Evolutionary conservation across 306 rosid species (phyloP), one percentile per base, ranked within the genome.

Genomic region (Lathyrus aphaca): DNA sequence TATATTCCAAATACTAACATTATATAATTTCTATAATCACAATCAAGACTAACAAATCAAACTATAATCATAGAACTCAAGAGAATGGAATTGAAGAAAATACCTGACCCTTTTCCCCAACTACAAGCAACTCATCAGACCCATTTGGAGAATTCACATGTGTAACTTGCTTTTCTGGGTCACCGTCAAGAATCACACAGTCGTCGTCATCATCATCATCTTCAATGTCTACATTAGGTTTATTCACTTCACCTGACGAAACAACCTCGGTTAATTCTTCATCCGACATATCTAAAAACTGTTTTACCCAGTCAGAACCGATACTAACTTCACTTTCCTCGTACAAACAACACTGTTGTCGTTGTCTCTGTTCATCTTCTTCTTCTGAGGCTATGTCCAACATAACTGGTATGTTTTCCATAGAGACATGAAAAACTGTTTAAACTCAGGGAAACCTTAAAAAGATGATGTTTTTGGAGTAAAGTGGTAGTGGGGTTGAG

Each of bases 21-120:
- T 10, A 8, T 21, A 48, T 48, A 48, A 9, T 15, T 48, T 50
- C 25, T 16, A 48, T 9, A 17, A 15, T 48, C 12, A 15, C 21
- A 46, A 46, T 15, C n/a, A 43, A 5, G 16, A 13, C 48, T 12
- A 43, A n/a, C 25, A 49, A 49, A 49, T 49, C 25, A 49, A 49
- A 49, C 17, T 49, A 4, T 3, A 49, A 49, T 49, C 13, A 49
- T 49, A 7, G 4, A 30, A 30, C 35, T 5, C 0, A 30, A 0
- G 7, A 45, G 25, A 65, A 9, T 0, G 5, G 53, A 49, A 45
- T 15, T 27, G 14, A 8, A 45, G 3, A 43, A 44, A 13, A 43
- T 77, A 91, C 97, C 91, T 83, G 96, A 37, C 97, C 91, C 85
- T 79, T 91, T 82, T 85, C 94, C 25, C 86, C 93, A 62, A 91